A percentile compares a stretch with the other conserved stretches of the same genome.
Evolutionary conservation across 2,329 filamentous ascomycete genomes (phyloP).

Genomic region (Epichloe amarillans): DNA sequence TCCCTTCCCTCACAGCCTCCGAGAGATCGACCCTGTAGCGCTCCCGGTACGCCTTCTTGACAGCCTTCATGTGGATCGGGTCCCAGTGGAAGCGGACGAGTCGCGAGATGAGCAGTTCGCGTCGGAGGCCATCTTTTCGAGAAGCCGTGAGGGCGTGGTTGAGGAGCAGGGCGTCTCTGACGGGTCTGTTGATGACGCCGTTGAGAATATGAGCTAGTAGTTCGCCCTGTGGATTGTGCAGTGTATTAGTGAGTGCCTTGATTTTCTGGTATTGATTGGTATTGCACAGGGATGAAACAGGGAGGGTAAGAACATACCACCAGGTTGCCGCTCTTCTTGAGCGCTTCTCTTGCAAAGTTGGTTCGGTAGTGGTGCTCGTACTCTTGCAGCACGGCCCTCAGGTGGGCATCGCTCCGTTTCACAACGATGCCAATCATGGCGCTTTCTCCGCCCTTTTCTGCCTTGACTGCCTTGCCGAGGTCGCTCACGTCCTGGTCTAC

Average conservation of each 20-base stretch:
- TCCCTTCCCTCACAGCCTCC: conserved; percentile 65
- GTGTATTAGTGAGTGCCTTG: no score
- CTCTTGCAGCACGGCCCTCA: conserved; percentile 62
- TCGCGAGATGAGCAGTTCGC: conserved; percentile 76
- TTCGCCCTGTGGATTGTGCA: conserved; percentile 53
- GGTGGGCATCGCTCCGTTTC: conserved; percentile 64
- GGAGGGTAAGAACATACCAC: conserved; percentile 52
- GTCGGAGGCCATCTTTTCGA: conserved; percentile 56
- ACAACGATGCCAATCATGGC: conserved; percentile 80
- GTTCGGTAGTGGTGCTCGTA: conserved; percentile 62
- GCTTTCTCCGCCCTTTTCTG: conserved; percentile 71
- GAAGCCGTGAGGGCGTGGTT: conserved; percentile 77
- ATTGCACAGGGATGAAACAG: not conserved
- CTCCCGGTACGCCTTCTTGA: conserved; percentile 68
- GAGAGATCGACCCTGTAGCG: conserved; percentile 65
- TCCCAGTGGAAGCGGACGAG: conserved; percentile 92
- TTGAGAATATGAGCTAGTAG: conserved; percentile 91
- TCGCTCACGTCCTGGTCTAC: conserved; percentile 61
- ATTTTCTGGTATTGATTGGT: no score
- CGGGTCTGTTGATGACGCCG: conserved; percentile 88
- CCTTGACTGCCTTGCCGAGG: conserved; percentile 53
- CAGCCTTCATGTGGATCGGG: conserved; percentile 59
- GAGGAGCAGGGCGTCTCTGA: conserved; percentile 80
- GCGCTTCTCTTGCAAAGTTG: conserved; percentile 80
- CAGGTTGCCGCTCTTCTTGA: conserved; percentile 80